Base-by-base conservation (phyloP, 495 filamentous ascomycete genomes). In the Cryomyces antarcticus region DNA sequence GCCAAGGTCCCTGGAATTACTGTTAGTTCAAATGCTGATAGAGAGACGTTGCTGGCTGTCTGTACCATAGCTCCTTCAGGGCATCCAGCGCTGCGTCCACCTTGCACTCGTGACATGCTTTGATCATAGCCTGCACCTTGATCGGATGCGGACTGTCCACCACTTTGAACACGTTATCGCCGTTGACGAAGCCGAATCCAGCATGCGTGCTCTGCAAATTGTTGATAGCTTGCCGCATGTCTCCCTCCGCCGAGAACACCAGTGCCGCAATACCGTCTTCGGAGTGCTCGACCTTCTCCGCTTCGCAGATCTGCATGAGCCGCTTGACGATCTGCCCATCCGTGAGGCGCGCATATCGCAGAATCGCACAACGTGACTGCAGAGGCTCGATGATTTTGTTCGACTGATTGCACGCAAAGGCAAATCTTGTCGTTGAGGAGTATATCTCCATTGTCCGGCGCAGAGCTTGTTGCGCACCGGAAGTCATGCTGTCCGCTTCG, bases 321-420 rank as follows among this genome's bases (percentile, higher is more conserved):
- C 89, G 72, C 59, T 82, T 82, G 27, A 94, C 82, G 11, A 99
- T 75, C 53, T 99, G 89, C 7, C 71, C 75, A 54, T 99, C 89
- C 3, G 88, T 94, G 45, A 99, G 67, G 42, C 87, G 76, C 13
- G 86, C 76, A 61, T 94, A 99, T 35, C 92, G 80, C 31, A 99
- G 77, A 54, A 99, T 96, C 4, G 89, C 89, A 55, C 89, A 99
- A 42, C 89, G 76, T 9, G 85, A 93, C 60, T 99, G 89, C 36
- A 99, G 65, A 6, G 89, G 92, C 60, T 99, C 89, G 62, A 99
- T 99, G 59, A 99, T 96, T 64, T 96, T 99, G 65, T 96, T 99
- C 44, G 79, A 86, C 60, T 93, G 84, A 59, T 99, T 99, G 67
- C 92, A 96, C 6, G 89, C 89, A 53, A 99, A 96, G 0, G 89